phyloP scores from a whole-genome alignment of 805 yeast species.

The Lachancea sp. region DNA sequence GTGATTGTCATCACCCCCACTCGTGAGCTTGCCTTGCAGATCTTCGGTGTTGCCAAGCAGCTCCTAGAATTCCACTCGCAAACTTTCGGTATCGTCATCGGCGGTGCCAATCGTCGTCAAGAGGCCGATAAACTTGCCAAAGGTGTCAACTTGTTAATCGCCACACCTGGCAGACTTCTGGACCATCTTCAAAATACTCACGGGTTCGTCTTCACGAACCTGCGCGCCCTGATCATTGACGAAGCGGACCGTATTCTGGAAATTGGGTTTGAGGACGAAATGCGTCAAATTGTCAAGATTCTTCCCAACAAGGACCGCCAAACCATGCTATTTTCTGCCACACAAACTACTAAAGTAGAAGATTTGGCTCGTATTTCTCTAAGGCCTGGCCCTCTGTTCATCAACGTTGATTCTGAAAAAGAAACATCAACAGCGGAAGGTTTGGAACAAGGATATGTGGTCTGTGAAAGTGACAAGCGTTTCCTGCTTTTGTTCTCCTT shows the following conservation, averaged over 20 bases:
- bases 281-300: conserved; percentile 92
- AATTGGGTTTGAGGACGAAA: conserved; percentile 97
- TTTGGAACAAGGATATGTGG: conserved; percentile 96
- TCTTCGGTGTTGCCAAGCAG: conserved; percentile 96
- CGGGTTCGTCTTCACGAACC: conserved; percentile 89
- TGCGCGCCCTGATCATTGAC: conserved; percentile 90
- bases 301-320: conserved; percentile 91
- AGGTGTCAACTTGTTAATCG: conserved; percentile 90
- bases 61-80: conserved; percentile 85
- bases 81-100: conserved; percentile 94
- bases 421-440: conserved; percentile 93
- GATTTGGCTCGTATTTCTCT: conserved; percentile 95
- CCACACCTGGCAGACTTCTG: conserved; percentile 94
- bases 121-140: conserved; percentile 91
- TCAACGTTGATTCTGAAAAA: conserved; percentile 81
- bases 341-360: conserved; percentile 97
- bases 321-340: conserved; percentile 97
- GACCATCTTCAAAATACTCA: conserved; percentile 95
- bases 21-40: conserved; percentile 94
- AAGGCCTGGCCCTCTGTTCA: conserved; percentile 87
- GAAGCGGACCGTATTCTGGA: conserved; percentile 98
- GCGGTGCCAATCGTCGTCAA: conserved; percentile 96
- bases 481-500: conserved; percentile 86
- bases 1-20: conserved; percentile 95
- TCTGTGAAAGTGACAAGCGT: conserved; percentile 92